Evolutionary conservation across 805 yeast species (phyloP).

Genomic region (Pichia sporocuriosa): DNA sequence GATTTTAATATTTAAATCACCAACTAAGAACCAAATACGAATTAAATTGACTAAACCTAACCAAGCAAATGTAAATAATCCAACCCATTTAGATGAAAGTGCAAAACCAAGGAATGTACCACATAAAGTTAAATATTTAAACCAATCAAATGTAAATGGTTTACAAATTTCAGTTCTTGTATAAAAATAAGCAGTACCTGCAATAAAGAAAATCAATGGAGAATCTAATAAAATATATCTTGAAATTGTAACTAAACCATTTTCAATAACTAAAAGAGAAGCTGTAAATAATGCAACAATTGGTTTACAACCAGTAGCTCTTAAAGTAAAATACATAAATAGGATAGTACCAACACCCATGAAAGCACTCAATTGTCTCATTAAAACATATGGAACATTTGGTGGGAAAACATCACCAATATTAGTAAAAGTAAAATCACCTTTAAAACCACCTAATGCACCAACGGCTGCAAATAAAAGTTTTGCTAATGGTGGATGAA

Average conservation of each 20-base stretch:
- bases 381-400: slow-evolving; percentile 53
- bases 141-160: slow-evolving; percentile 56
- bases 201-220: slow-evolving; percentile 71
- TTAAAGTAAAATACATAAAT: slow-evolving; percentile 59
- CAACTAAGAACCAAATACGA: slow-evolving; percentile 65
- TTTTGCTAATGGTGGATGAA: slow-evolving; percentile 83
- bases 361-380: slow-evolving; percentile 66
- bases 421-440: slow-evolving; percentile 57
- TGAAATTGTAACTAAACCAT: slow-evolving; percentile 63
- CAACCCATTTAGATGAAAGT: slow-evolving; percentile 76
- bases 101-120: slow-evolving; percentile 71
- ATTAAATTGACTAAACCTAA: slow-evolving; percentile 54
- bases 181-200: slow-evolving; percentile 58
- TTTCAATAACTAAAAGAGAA: slow-evolving; percentile 54
- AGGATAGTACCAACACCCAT: slow-evolving; percentile 64
- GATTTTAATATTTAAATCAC: slow-evolving; percentile 54
- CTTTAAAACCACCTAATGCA: slow-evolving; percentile 60
- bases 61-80: slow-evolving; percentile 76
- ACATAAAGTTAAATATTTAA: slow-evolving; percentile 51
- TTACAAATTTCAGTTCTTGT: slow-evolving; percentile 59
- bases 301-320: slow-evolving; percentile 66
- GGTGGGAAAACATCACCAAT: slow-evolving; percentile 62
- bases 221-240: slow-evolving; percentile 71
- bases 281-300: slow-evolving; percentile 53
- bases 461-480: slow-evolving; percentile 71